Base-by-base conservation (phyloP, 2,329 filamentous ascomycete genomes). In the Fusarium denticulatum region DNA sequence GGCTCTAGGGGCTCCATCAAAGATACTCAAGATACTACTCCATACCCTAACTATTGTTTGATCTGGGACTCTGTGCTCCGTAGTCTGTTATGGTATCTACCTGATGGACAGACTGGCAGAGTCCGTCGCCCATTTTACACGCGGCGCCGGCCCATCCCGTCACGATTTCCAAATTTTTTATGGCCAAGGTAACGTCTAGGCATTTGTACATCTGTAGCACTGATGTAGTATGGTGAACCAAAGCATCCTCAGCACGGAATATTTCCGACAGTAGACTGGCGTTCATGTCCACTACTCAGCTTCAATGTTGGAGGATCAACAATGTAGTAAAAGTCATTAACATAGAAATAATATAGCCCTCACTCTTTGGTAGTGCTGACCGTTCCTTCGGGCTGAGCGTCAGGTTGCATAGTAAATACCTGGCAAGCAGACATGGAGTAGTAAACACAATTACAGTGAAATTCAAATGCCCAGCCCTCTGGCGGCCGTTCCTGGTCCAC, bases 81-180 rank as follows among this genome's bases (percentile, higher is more conserved):
- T 53, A 53, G 24, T 53, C 34, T 22, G 24, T 14, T 39, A 28
- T 22, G 20, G 34, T 28, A n/a, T 36, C 34, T 53, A 18, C 18
- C 24, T 53, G 14, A 28, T 39, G 34, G 24, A 12, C 20, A 53
- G 7, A 22, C 32, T 37, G 32, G 49, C 49, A 53, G 50, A 53
- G 24, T 39, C 32, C 50, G 50, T 53, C 50, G 13, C 50, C 24
- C 30, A 43, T 45, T 69, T 56, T 34, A 46, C 43, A 64, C 50
- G 67, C 71, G 71, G 71, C 67, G 71, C 56, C 71, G 71, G 71
- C 55, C 53, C 71, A 71, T 73, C 71, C 71, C 71, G 67, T 42
- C 20, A 50, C 55, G 26, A 62, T 47, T 59, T 45, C 37, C 26
- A 43, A 59, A 70, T 71, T 47, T 62, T 24, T 50, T 37, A 24